Evolutionary conservation across 2,329 filamentous ascomycete genomes (phyloP), one percentile per base, ranked within the genome.

Genomic region (Penicillium polonicum): DNA sequence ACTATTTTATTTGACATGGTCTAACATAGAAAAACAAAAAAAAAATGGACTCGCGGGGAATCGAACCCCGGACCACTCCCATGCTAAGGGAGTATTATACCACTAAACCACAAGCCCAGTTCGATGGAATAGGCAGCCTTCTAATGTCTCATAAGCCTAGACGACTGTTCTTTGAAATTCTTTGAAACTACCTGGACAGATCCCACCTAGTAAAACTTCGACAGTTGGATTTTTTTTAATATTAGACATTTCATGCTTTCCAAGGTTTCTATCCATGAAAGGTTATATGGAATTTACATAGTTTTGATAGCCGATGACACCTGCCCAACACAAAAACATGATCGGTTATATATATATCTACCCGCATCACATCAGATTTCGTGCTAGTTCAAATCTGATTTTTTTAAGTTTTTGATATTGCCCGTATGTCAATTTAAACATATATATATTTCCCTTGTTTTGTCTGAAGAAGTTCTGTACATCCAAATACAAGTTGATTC

Each of bases 1-100:
- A 6, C 12, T 33, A 33, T 15, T 45, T 2, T 17, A 25, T n/a
- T 35, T 36, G 23, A 17, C 13, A 15, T 35, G 6, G 33, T 17
- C 3, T 23, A 41, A 29, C 12, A 9, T 1, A 13, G 43, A n/a
- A 38, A 9, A 8, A 27, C 48, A 66, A 67, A 64, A 66, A 67
- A 64, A 67, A 62, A 60, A 65, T 78, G 76, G 77, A 79, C 76
- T 76, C 71, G 75, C 76, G 72, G 76, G 76, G 76, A 79, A 79
- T 79, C 75, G 75, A 78, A 78, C 75, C 75, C 74, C 72, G 73
- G 75, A 78, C 76, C 76, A 72, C 76, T 71, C 76, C 75, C 76
- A 78, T 77, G 73, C 75, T 77, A 77, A 77, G 74, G 73, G 74
- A 68, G 73, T 73, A 77, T 77, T 75, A 77, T 78, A 78, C 76